A percentile compares a stretch with the other conserved stretches of the same genome.
These are phyloP conservation scores for Stephania japonica DNA, from an alignment of 164 flowering plant species.

Conservation along the genomic window DNA sequence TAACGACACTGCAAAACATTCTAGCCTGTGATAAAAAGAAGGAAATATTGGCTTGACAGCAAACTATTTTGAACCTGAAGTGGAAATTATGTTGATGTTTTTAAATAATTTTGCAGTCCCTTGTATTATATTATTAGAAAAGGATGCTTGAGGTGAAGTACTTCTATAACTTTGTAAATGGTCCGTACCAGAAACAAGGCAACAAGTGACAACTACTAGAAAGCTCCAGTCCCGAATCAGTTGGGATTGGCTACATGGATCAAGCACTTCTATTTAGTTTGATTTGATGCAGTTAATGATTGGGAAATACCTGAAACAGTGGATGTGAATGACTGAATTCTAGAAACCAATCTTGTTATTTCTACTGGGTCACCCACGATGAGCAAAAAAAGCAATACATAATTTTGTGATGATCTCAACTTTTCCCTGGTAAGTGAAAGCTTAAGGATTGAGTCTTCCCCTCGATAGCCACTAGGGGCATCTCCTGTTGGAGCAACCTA, in stretches of 20 bases:
- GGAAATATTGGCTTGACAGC: neutral
- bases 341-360: neutral
- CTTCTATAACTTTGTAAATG: neutral
- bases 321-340: neutral
- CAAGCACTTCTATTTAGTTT: no score
- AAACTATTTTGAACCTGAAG: neutral
- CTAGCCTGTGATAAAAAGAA: neutral
- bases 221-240: no score
- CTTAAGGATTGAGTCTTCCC: no score
- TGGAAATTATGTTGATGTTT: neutral
- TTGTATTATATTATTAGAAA: no score
- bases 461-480: no score
- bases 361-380: neutral
- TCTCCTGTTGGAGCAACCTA: no score
- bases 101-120: neutral
- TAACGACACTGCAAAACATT: neutral
- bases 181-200: no score
- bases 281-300: neutral
- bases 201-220: no score
- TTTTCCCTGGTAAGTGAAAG: no score
- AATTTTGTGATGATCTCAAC: no score
- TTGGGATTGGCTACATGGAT: no score
- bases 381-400: neutral
- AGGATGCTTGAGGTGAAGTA: neutral
- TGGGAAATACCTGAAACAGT: neutral